These are phyloP conservation scores for Botryotinia globosa DNA, from an alignment of 2,329 filamentous ascomycete genomes.

Conservation along the genomic window DNA sequence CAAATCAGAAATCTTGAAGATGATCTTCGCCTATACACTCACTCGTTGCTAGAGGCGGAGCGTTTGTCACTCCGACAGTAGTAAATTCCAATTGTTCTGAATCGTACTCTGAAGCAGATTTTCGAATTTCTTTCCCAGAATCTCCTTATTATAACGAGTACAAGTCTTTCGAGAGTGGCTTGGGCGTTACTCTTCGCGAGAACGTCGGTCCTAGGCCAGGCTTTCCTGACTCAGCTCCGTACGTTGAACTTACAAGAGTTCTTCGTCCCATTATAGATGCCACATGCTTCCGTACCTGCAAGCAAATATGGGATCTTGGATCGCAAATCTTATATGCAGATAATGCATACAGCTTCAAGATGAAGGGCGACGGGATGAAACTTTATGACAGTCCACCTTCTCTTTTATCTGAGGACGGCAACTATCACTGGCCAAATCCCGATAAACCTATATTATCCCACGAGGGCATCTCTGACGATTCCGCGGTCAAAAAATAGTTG, in stretches of 20 bases:
- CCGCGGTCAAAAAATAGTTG: not conserved
- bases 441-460: not conserved
- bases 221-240: not conserved
- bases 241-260: not conserved
- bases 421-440: not conserved
- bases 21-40: not conserved
- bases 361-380: too few relatives aligned
- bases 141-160: not conserved
- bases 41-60: not conserved
- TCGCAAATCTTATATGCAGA: not conserved
- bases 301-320: not conserved
- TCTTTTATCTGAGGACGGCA: not conserved
- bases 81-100: not conserved
- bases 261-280: not conserved
- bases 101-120: not conserved
- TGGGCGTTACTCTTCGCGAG: not conserved
- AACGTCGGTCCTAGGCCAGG: not conserved
- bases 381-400: not conserved
- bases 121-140: not conserved
- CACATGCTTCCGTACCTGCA: not conserved
- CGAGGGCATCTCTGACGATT: not conserved
- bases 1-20: not conserved
- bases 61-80: not conserved
- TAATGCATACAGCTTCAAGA: not conserved
- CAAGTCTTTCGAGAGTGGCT: not conserved